phyloP scores from a whole-genome alignment of 1,139 yeast species.

The Eremothecium cymbalariae region DNA sequence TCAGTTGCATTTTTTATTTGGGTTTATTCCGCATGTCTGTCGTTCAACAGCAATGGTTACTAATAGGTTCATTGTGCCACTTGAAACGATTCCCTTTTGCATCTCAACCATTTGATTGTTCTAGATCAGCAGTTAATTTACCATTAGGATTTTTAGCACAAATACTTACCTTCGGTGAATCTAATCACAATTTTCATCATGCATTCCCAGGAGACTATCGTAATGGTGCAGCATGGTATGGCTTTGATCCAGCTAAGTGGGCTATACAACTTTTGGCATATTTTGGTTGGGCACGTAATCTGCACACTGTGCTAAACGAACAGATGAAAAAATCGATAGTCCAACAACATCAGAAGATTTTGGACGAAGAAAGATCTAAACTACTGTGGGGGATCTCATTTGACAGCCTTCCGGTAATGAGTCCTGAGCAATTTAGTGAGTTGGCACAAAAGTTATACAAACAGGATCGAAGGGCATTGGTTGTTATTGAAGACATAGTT shows the following conservation, averaged over 20 bases:
- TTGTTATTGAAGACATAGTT: constrained; percentile 49
- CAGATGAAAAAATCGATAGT: constrained; percentile 48
- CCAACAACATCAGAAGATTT: constrained; percentile 56
- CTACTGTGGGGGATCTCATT: constrained; percentile 74
- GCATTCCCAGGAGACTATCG: constrained; percentile 67
- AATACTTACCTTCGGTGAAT: constrained; percentile 57
- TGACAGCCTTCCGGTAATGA: constrained; percentile 50
- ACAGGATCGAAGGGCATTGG: constrained; percentile 33
- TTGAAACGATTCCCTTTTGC: constrained; percentile 23
- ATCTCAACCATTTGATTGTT: constrained; percentile 55
- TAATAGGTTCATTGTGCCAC: constrained; percentile 58
- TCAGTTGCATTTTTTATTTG: constrained; percentile 52
- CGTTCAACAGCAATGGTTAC: constrained; percentile 51
- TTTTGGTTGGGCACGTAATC: constrained; percentile 36
- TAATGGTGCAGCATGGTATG: constrained; percentile 42
- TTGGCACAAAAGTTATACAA: constrained; percentile 33
- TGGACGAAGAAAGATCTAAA: constrained; percentile 53
- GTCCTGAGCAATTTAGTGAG: constrained; percentile 44
- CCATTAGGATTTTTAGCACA: constrained; percentile 37
- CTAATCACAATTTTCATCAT: constrained; percentile 62
- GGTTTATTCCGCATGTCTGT: constrained; percentile 52
- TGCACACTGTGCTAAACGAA: constrained; percentile 39
- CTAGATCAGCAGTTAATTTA: constrained; percentile 45
- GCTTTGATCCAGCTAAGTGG: constrained; percentile 66
- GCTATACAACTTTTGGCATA: constrained; percentile 37